A percentile compares a stretch with the other conserved stretches of the same genome.
phyloP scores from a whole-genome alignment of 192 early-diverging fungal species.

The Radiomyces spectabilis region DNA sequence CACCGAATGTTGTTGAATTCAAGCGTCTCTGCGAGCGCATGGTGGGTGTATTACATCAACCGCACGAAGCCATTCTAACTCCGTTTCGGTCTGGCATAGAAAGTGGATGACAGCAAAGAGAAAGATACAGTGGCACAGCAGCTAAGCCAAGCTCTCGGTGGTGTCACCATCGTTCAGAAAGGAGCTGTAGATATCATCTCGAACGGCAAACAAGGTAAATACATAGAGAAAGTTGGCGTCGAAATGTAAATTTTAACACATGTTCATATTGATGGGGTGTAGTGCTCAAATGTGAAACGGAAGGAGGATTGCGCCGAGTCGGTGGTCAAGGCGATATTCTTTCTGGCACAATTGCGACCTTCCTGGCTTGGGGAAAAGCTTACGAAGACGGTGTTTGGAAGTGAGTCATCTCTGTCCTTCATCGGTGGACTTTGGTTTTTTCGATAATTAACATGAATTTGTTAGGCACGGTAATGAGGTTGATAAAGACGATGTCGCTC shows the following conservation, averaged over 20 bases:
- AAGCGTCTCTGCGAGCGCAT: constrained; percentile 58
- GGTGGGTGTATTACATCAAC: no score
- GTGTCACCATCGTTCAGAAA: constrained; percentile 76
- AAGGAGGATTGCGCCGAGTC: constrained; percentile 75
- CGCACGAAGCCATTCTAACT: no score
- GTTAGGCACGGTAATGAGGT: constrained; percentile 30
- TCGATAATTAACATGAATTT: no score
- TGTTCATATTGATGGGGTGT: not conserved
- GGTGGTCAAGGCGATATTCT: constrained; percentile 97
- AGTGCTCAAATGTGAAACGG: constrained; percentile 53
- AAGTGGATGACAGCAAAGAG: constrained; percentile 18
- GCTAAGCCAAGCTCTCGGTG: constrained; percentile 63
- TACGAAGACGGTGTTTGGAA: constrained; percentile 55
- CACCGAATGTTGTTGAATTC: constrained; percentile 89
- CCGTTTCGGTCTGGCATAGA: no score
- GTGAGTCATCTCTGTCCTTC: constrained; percentile 23
- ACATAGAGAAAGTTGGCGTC: not conserved
- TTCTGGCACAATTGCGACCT: constrained; percentile 75
- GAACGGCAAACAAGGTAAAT: constrained; percentile 55
- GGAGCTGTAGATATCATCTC: constrained; percentile 70
- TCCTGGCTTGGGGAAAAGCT: constrained; percentile 76
- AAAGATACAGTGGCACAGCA: constrained; percentile 29
- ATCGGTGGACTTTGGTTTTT: not conserved
- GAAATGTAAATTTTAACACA: not conserved
- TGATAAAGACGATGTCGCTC: constrained; percentile 23